Evolutionary conservation across 306 rosid species (phyloP), one percentile per base, ranked within the genome.

Genomic region (Clitoria ternatea): DNA sequence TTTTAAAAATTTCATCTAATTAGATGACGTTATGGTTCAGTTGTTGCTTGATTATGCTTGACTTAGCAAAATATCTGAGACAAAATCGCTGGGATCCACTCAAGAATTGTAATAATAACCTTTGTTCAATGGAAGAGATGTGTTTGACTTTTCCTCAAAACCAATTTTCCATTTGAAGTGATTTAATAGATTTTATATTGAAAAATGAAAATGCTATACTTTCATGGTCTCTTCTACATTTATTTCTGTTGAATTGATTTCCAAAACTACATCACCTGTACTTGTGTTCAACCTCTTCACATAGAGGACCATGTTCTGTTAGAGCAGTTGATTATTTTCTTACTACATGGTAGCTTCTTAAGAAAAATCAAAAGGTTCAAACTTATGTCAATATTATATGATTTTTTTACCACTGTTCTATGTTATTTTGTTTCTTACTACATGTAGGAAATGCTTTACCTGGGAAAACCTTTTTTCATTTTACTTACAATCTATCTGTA

Each of bases 401-500:
- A 50, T 29, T 57, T 62, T 23, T 40, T 40, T 59, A 13, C 20
- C 45, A 11, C 35, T 54, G 37, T 69, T 50, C 30, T 44, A 22
- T 17, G 1, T 59, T 32, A 45, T 37, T n/a, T 57, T 60, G 19
- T 33, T 47, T 49, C 19, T 30, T 5, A 47, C 23, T 44, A n/a
- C 37, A 13, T 35, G 67, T 15, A 37, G 24, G 79, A 42, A 32
- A 24, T 32, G 60, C 23, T 71, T 71, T 79, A 27, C 56, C 3
- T 23, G 7, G 54, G 53, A 59, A 65, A 43, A 32, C 13, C 12
- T 33, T 61, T 74, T 14, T 40, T 14, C 18, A 30, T 61, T 73
- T 72, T 56, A 69, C 60, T 43, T 61, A 78, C 55, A 77, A 86
- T 49, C 6, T 78, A 67, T 82, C 22, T 80, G 32, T 72, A 56